Conservation (phyloP, 345 rosid genomes). For the Brassica napus region Da-Ae NC_063434.1:24365001-24365500, state of each 20-base stretch:
- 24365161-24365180: too few species aligned
- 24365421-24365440: conserved; percentile 49
- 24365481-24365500: conserved; percentile 56
- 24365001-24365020: too few species aligned
- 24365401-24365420: conserved; percentile 72
- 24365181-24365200: too few species aligned
- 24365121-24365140: too few species aligned
- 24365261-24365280: background rate
- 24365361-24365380: conserved; percentile 8
- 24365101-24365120: too few species aligned
- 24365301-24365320: background rate
- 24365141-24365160: too few species aligned
- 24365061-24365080: too few species aligned
- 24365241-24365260: background rate
- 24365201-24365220: too few species aligned
- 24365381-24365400: conserved; percentile 75
- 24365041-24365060: too few species aligned
- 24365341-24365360: background rate
- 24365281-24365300: background rate
- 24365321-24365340: background rate
- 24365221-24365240: background rate
- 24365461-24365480: conserved; percentile 61
- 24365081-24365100: too few species aligned
- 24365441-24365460: conserved; percentile 76
- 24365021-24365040: too few species aligned